phyloP scores from a whole-genome alignment of 257 asterid genomes.

The Salvia miltiorrhiza region DNA sequence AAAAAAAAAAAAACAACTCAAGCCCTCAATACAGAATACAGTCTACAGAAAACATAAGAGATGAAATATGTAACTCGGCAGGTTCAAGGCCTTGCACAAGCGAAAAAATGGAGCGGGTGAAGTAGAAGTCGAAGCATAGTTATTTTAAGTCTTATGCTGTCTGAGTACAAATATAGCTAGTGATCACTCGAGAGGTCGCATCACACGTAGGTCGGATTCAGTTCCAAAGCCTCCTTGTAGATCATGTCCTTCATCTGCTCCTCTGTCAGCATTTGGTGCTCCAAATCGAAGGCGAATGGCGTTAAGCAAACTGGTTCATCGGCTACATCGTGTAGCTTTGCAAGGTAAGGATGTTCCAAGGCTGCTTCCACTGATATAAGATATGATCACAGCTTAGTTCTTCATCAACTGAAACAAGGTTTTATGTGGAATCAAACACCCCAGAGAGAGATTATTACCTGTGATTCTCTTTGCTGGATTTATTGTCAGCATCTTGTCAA shows the following conservation, averaged over 20 bases:
- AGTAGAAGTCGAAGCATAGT: not conserved
- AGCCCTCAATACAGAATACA: slow-evolving; percentile 23
- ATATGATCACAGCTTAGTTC: not conserved
- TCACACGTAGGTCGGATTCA: slow-evolving; percentile 54
- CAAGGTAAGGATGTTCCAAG: slow-evolving; percentile 78
- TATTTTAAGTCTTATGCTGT: not conserved
- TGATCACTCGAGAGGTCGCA: not conserved
- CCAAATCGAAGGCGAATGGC: slow-evolving; percentile 76
- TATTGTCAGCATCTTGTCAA: slow-evolving; percentile 83
- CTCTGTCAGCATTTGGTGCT: slow-evolving; percentile 61
- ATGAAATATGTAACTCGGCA: slow-evolving; percentile 15
- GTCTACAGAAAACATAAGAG: not conserved
- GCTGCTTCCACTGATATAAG: slow-evolving; percentile 75
- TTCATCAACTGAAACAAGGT: not conserved
- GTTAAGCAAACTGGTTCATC: slow-evolving; percentile 76
- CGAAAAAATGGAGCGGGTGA: not conserved
- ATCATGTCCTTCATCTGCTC: slow-evolving; percentile 96
- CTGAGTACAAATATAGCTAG: not conserved
- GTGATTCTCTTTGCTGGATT: slow-evolving; percentile 84
- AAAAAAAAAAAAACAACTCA: not conserved
- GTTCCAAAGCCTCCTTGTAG: slow-evolving; percentile 66
- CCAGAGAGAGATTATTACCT: slow-evolving; percentile 36
- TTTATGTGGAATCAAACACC: not conserved
- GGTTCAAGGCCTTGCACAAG: slow-evolving; percentile 20
- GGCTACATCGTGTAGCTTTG: slow-evolving; percentile 66